phyloP scores from a whole-genome alignment of 2,329 filamentous ascomycete genomes.

The Beauveria australis region DNA sequence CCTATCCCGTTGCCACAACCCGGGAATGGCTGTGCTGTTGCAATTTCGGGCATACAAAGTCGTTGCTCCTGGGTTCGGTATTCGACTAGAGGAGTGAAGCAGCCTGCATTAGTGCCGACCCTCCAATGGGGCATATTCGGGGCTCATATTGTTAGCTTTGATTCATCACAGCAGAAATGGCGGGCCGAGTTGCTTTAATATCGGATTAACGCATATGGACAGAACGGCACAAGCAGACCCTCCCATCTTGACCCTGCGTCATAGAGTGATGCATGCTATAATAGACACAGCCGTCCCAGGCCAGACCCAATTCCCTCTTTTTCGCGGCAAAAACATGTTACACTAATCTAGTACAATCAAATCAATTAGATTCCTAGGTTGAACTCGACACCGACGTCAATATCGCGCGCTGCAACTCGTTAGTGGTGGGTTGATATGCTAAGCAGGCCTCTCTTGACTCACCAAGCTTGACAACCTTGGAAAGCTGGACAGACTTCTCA shows the following conservation, averaged over 20 bases:
- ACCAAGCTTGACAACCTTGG: slow-evolving; percentile 98
- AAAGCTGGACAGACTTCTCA: slow-evolving; percentile 97
- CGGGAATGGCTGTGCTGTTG: no score
- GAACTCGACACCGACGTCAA: slow-evolving; percentile 95
- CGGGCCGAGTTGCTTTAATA: background rate
- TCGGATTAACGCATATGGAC: slow-evolving; percentile 7
- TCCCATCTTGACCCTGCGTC: slow-evolving; percentile 2
- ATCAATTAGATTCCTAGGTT: slow-evolving; percentile 75
- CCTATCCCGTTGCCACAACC: no score
- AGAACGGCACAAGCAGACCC: background rate
- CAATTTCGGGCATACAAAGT: no score
- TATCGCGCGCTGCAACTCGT: slow-evolving; percentile 64
- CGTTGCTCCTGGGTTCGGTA: background rate
- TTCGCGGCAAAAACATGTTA: slow-evolving; percentile 11
- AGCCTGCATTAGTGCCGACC: background rate
- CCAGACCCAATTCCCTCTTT: slow-evolving; percentile 7
- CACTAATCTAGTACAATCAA: slow-evolving; percentile 11
- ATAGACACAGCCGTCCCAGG: slow-evolving; percentile 8
- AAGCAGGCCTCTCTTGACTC: slow-evolving; percentile 26
- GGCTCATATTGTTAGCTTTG: background rate
- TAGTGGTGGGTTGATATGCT: slow-evolving; percentile 11
- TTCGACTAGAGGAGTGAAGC: background rate
- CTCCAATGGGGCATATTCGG: background rate
- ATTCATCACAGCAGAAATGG: background rate
- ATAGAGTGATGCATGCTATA: slow-evolving; percentile 7